Conservation (phyloP, 306 rosid genomes). For the Cajanus cajan region DNA sequence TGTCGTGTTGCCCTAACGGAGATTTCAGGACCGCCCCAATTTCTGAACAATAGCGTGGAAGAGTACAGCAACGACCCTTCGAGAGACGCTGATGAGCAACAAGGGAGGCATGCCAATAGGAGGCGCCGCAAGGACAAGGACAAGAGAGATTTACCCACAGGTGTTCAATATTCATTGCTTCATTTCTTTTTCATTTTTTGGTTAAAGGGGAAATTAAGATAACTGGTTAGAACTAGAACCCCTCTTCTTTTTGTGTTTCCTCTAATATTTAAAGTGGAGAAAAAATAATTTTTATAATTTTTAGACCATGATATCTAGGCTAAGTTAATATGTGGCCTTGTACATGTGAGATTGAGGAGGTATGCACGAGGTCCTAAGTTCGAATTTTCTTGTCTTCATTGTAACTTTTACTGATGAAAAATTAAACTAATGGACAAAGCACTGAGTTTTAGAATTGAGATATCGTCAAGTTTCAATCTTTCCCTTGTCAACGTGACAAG, state of each 20-base stretch:
- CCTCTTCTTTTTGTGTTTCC: background rate
- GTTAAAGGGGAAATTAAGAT: background rate
- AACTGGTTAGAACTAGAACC: background rate
- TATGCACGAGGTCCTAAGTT: too few relatives aligned
- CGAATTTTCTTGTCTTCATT: too few relatives aligned
- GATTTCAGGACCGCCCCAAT: constrained; percentile 88
- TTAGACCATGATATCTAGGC: background rate
- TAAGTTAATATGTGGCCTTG: too few relatives aligned
- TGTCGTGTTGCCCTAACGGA: constrained; percentile 30
- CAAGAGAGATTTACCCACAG: constrained; percentile 74
- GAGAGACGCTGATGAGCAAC: constrained; percentile 54
- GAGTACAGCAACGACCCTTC: constrained; percentile 37
- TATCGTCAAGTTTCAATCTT: background rate
- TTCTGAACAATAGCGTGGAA: constrained; percentile 75
- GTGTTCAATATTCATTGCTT: constrained; percentile 41
- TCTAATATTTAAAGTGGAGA: background rate
- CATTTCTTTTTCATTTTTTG: background rate
- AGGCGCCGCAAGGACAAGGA: constrained; percentile 66
- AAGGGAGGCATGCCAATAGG: constrained; percentile 47
- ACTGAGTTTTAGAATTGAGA: too few relatives aligned
- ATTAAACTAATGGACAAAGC: too few relatives aligned
- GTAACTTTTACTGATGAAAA: too few relatives aligned
- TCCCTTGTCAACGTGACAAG: background rate
- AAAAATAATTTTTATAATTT: background rate
- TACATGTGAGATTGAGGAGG: too few relatives aligned